Percentiles rank a stretch among this genome's conserved stretches.
phyloP scores from a whole-genome alignment of 495 filamentous ascomycete species.

The Aspergillus bridgeri region DNA sequence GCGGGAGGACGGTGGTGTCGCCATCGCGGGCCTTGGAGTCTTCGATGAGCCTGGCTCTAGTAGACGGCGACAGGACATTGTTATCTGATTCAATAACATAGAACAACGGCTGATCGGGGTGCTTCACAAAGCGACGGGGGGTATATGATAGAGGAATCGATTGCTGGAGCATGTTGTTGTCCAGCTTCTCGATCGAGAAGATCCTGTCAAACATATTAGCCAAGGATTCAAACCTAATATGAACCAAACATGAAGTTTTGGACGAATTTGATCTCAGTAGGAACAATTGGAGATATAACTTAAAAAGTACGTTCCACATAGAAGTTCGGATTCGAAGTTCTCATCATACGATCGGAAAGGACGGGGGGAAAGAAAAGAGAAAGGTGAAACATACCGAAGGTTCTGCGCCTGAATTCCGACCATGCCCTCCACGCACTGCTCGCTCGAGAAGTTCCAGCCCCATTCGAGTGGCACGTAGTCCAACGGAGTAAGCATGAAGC shows the following conservation, averaged over 20 bases:
- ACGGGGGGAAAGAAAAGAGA: slow-evolving; percentile 13
- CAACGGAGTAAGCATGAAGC: slow-evolving; percentile 87
- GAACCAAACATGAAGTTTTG: neutral
- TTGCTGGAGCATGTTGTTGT: slow-evolving; percentile 83
- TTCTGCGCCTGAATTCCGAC: slow-evolving; percentile 91
- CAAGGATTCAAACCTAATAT: neutral
- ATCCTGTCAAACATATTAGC: slow-evolving; percentile 58
- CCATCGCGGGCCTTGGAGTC: slow-evolving; percentile 65
- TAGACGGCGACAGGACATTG: slow-evolving; percentile 75
- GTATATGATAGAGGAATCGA: slow-evolving; percentile 88
- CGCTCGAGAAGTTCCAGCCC: slow-evolving; percentile 93
- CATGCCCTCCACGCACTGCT: slow-evolving; percentile 90
- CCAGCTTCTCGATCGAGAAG: slow-evolving; percentile 82
- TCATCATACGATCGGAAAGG: slow-evolving; percentile 63
- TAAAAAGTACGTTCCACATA: slow-evolving; percentile 52
- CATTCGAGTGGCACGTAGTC: slow-evolving; percentile 86
- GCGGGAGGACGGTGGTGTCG: slow-evolving; percentile 63
- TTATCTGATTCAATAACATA: slow-evolving; percentile 94
- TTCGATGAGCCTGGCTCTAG: slow-evolving; percentile 63
- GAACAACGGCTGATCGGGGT: slow-evolving; percentile 83
- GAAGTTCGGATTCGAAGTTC: slow-evolving; percentile 42
- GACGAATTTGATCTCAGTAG: slow-evolving; percentile 53
- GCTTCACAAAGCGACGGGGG: slow-evolving; percentile 78
- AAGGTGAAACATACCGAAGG: slow-evolving; percentile 64
- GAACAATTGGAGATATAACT: slow-evolving; percentile 66